These are phyloP conservation scores for Talinum fruticosum DNA, from an alignment of 148 eudicot species.

Conservation along the genomic window DNA sequence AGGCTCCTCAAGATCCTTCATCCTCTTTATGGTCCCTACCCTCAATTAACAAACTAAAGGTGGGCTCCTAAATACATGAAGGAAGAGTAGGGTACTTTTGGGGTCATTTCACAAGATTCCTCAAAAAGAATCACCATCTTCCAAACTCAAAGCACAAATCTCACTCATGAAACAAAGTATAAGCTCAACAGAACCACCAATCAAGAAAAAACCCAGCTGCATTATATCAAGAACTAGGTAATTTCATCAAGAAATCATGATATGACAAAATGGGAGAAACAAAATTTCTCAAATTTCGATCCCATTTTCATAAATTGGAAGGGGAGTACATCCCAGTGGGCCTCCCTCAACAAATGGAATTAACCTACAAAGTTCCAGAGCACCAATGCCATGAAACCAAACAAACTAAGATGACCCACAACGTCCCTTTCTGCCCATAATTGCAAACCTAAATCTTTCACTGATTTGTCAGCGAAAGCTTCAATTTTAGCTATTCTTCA, in stretches of 20 bases:
- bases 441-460: conserved; percentile 1
- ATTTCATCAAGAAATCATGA: neutral
- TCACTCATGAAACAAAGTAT: neutral
- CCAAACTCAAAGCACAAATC: neutral
- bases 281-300: neutral
- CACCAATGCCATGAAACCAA: neutral
- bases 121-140: neutral
- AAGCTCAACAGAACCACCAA: neutral
- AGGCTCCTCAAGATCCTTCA: neutral
- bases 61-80: neutral
- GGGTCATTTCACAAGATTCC: neutral
- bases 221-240: neutral
- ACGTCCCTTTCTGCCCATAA: conserved; percentile 11
- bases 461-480: conserved; percentile 9
- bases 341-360: neutral
- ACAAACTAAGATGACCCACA: conserved; percentile 8
- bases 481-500: too few relatives aligned
- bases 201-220: neutral
- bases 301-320: neutral
- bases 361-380: neutral
- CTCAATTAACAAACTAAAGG: neutral
- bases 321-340: neutral
- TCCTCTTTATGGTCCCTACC: conserved; percentile 4
- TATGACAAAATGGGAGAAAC: neutral
- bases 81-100: neutral